phyloP scores from a whole-genome alignment of 176 grass and related monocot genomes.

The Zoysia japonica region DNA sequence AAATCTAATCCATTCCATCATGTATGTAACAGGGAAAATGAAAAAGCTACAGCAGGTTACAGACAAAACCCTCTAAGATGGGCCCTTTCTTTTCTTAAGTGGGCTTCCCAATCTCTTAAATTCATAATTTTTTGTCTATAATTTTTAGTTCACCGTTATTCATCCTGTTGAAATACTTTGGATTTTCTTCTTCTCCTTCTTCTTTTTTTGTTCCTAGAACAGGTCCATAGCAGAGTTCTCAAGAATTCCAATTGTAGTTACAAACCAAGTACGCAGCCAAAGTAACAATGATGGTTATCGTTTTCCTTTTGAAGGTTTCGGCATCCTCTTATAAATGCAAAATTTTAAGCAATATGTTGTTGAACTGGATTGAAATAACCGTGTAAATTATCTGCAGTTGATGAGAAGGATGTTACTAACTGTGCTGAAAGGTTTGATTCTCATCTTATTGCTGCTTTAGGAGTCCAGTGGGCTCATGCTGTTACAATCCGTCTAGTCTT shows the following conservation, averaged over 20 bases:
- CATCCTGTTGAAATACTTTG: constrained; percentile 30
- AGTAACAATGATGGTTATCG: constrained; percentile 70
- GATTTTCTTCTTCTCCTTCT: constrained; percentile 1
- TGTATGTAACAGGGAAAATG: constrained; percentile 60
- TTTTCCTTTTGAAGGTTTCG: constrained; percentile 86
- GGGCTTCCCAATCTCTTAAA: constrained; percentile 21
- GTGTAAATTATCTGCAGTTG: constrained; percentile 50
- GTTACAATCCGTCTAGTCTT: constrained; percentile 87
- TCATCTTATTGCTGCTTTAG: constrained; percentile 85
- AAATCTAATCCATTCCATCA: constrained; percentile 28
- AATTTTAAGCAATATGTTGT: constrained; percentile 14
- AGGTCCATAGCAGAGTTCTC: constrained; percentile 92
- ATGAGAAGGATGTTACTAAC: constrained; percentile 37
- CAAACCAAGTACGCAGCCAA: constrained; percentile 95
- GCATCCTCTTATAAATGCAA: neutral
- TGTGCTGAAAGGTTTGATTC: constrained; percentile 61
- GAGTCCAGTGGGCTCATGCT: constrained; percentile 92
- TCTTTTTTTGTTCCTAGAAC: constrained; percentile 11
- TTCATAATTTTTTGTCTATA: constrained; percentile 4
- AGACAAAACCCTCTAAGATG: constrained; percentile 70
- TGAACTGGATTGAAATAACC: constrained; percentile 23
- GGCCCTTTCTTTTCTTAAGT: constrained; percentile 98
- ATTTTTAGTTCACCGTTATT: constrained; percentile 15
- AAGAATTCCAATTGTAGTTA: constrained; percentile 81
- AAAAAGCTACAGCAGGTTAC: constrained; percentile 46